Base-by-base conservation (phyloP, 2,329 filamentous ascomycete species). In the Trichoderma sp. region DNA sequence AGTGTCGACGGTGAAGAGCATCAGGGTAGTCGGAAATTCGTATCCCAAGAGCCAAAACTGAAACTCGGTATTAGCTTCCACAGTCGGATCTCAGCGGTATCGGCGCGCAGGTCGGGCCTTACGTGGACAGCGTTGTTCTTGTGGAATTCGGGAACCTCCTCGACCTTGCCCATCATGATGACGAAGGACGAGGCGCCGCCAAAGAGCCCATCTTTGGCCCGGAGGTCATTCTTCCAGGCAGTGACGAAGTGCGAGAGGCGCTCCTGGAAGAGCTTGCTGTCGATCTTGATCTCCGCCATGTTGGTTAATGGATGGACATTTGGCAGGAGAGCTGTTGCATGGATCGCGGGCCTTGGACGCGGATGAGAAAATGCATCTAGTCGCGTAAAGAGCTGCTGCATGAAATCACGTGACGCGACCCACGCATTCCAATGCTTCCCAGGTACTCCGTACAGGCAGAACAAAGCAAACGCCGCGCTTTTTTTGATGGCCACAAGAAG, bases 1-100 rank as follows among this genome's bases (percentile, higher is more conserved):
- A 56, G 89, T 89, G 70, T 98, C 95, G 70, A 90, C 83, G 1
- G 94, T 98, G 78, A 99, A 89, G 63, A 99, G 86, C 84, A 99
- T 93, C 71, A 99, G 84, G 0, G 95, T 99, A 45, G 94, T 94
- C 37, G 95, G 95, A 76, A 99, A 99, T 79, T 99, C 95, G 84
- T 99, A 99, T 75, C 95, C 95, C 70, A 99, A 87, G 66, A 99
- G 86, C 96, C 96, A 99, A 81, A 98, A 97, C 94, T 97, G 79
- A 29, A 13, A 13, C 32, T 37, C 19, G 17, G 5, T 7, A 42
- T 69, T 57, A 69, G 64, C 22, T 22, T 22, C 35, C 39, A 22
- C 29, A 27, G 45, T 22, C 32, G 12, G 2, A 67, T 27, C 37
- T n/a, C 22, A n/a, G 56, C 35, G 10, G 48, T 35, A 12, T 29